Conservation (phyloP, 176 grass and related monocot genomes). For the Oryza punctata region DNA sequence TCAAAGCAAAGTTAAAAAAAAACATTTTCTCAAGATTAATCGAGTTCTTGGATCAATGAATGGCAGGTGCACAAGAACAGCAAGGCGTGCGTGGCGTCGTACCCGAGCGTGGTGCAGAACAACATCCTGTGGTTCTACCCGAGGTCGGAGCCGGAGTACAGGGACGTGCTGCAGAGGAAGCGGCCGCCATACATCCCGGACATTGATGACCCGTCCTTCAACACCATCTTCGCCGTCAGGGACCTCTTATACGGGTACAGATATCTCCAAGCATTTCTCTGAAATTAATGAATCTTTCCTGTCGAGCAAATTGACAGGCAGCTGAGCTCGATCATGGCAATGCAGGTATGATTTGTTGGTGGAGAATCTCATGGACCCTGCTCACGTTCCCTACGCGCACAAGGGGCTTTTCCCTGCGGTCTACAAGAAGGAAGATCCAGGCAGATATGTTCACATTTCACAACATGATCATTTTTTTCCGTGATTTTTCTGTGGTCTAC, state of each 20-base stretch:
- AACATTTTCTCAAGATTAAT: neutral
- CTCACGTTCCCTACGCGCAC: slow-evolving; percentile 84
- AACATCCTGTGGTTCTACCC: slow-evolving; percentile 93
- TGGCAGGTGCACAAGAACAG: slow-evolving; percentile 69
- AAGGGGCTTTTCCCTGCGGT: slow-evolving; percentile 61
- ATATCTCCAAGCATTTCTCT: too few species aligned
- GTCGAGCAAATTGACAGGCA: too few species aligned
- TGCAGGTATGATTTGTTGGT: slow-evolving; percentile 73
- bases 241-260: slow-evolving; percentile 73
- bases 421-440: slow-evolving; percentile 56
- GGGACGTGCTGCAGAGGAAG: slow-evolving; percentile 57
- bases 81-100: slow-evolving; percentile 75
- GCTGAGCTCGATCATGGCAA: too few species aligned
- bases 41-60: neutral
- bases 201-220: slow-evolving; percentile 73
- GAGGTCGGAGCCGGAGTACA: slow-evolving; percentile 52
- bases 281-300: too few species aligned
- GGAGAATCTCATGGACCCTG: slow-evolving; percentile 90
- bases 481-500: too few species aligned
- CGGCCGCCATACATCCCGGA: slow-evolving; percentile 64
- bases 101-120: slow-evolving; percentile 81
- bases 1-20: too few species aligned
- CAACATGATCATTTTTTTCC: neutral
- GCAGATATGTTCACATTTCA: slow-evolving; percentile 63
- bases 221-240: slow-evolving; percentile 44